These are phyloP conservation scores for Polyplosphaeria fusca DNA, from an alignment of 495 filamentous ascomycete genomes.

Conservation along the genomic window DNA sequence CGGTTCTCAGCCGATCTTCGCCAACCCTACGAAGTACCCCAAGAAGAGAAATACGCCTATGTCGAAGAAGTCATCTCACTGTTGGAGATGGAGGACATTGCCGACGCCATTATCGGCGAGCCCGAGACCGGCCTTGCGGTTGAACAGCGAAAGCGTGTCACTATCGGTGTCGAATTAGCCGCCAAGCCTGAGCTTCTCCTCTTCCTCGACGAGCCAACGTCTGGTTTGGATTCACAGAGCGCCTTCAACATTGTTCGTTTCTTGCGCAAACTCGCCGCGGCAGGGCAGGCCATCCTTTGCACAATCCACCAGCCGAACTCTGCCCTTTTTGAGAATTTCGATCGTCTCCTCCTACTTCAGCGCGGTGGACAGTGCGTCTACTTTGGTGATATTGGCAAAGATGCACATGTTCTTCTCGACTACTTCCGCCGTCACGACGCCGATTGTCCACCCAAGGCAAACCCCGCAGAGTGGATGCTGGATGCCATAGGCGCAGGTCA, in stretches of 20 bases:
- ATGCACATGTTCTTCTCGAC: conserved; percentile 47
- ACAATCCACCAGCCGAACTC: conserved; percentile 92
- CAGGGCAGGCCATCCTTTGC: conserved; percentile 84
- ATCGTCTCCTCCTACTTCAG: conserved; percentile 62
- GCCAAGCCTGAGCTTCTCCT: conserved; percentile 81
- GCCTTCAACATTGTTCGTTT: conserved; percentile 90
- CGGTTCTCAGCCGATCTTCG: conserved; percentile 79
- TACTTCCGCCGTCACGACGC: conserved; percentile 54
- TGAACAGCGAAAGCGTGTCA: conserved; percentile 87
- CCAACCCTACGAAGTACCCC: conserved; percentile 66
- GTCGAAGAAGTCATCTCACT: conserved; percentile 79
- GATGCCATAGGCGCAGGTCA: conserved; percentile 80
- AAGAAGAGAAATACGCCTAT: conserved; percentile 74
- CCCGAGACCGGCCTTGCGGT: conserved; percentile 77
- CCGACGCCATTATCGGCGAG: conserved; percentile 78
- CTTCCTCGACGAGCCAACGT: conserved; percentile 89
- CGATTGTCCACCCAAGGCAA: conserved; percentile 55
- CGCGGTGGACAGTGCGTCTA: conserved; percentile 64
- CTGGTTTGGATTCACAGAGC: conserved; percentile 77
- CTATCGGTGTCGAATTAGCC: conserved; percentile 84
- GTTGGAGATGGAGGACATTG: conserved; percentile 78
- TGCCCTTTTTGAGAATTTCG: conserved; percentile 79
- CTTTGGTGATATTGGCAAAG: conserved; percentile 63
- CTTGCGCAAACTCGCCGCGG: conserved; percentile 74
- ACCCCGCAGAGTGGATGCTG: conserved; percentile 85